Evolutionary conservation across 805 yeast genomes (phyloP).

Genomic region (Zygotorulaspora danielsina): DNA sequence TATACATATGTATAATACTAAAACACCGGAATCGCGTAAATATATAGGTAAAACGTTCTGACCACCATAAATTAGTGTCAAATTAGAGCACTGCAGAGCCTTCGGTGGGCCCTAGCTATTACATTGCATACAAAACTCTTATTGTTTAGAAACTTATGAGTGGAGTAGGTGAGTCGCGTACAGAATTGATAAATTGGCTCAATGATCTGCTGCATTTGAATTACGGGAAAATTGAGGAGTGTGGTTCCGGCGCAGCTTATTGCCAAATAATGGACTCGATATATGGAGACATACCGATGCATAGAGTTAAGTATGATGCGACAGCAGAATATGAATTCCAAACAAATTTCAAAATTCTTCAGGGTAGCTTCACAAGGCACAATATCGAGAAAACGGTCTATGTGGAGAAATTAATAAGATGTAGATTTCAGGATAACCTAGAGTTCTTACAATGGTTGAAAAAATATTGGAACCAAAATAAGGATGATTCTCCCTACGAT

Average conservation of each 20-base stretch:
- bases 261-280: conserved; percentile 89
- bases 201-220: conserved; percentile 63
- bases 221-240: conserved; percentile 78
- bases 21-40: no score
- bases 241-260: conserved; percentile 94
- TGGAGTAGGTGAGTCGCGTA: conserved; percentile 68
- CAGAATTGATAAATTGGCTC: conserved; percentile 81
- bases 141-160: no score
- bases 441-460: conserved; percentile 93
- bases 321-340: conserved; percentile 70
- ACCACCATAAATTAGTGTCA: no score
- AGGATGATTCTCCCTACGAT: conserved; percentile 67
- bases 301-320: conserved; percentile 67
- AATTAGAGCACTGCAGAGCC: no score
- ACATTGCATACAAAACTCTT: no score
- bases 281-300: conserved; percentile 76
- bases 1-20: no score
- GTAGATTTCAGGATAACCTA: conserved; percentile 88
- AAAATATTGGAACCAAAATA: conserved; percentile 72
- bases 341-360: conserved; percentile 80
- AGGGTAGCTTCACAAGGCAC: conserved; percentile 69
- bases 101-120: no score
- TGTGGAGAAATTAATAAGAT: conserved; percentile 76
- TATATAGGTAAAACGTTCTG: no score
- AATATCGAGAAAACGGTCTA: conserved; percentile 69